phyloP scores from a whole-genome alignment of 2,329 filamentous ascomycete genomes.

The Fusarium tuaranense region DNA sequence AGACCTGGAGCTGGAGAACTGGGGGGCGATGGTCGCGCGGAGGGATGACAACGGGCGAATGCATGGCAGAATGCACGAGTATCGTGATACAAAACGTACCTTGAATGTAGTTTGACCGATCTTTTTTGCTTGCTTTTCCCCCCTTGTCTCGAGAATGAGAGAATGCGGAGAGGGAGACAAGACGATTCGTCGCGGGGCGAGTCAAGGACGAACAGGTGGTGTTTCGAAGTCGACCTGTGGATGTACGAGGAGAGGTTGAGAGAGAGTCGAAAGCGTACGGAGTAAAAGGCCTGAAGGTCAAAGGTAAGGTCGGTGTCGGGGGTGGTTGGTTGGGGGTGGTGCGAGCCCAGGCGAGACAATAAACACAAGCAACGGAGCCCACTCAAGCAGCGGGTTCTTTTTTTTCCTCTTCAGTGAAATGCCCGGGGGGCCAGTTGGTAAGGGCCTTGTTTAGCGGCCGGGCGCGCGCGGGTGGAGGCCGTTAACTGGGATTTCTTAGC shows the following conservation, averaged over 20 bases:
- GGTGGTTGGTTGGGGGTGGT: conserved; percentile 8
- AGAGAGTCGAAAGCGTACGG: conserved; percentile 1
- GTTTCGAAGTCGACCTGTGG: conserved; percentile 26
- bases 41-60: conserved; percentile 22
- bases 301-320: conserved; percentile 6
- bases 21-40: conserved; percentile 8
- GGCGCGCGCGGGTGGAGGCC: not conserved
- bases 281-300: not conserved
- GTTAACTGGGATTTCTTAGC: not conserved
- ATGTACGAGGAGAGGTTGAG: conserved; percentile 31
- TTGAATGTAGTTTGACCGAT: conserved; percentile 20
- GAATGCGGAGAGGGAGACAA: conserved; percentile 9
- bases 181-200: conserved; percentile 17
- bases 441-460: not conserved
- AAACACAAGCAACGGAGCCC: not conserved
- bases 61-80: conserved; percentile 19
- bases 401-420: not conserved
- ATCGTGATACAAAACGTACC: conserved; percentile 38
- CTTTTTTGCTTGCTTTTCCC: not conserved
- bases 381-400: not conserved
- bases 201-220: conserved; percentile 24
- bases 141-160: conserved; percentile 1
- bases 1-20: not conserved
- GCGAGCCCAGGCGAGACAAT: conserved; percentile 10
- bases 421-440: not conserved